Conservation (phyloP, 139 green algal species). For the Coccomyxa sp. region DNA sequence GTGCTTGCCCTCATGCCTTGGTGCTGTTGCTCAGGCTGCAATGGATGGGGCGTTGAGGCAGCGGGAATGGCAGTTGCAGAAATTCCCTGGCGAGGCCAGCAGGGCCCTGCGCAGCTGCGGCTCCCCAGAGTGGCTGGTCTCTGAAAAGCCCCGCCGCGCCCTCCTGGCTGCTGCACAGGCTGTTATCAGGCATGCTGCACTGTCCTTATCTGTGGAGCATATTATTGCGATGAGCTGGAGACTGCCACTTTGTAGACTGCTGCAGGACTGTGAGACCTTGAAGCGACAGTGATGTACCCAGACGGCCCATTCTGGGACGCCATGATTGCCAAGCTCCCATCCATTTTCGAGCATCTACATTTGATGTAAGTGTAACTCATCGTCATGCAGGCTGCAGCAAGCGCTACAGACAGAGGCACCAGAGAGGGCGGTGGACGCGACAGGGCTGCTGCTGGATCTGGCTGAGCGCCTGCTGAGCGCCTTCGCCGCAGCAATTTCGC, state of each 20-base stretch:
- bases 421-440: neutral
- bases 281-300: too few species aligned
- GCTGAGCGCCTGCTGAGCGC: conserved; percentile 7
- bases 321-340: too few species aligned
- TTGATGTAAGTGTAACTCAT: too few species aligned
- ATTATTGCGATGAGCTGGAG: too few species aligned
- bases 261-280: too few species aligned
- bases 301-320: too few species aligned
- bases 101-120: neutral
- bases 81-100: neutral
- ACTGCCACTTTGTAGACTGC: too few species aligned
- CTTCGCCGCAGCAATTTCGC: neutral
- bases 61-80: neutral
- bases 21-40: neutral
- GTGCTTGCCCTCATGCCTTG: neutral
- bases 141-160: neutral
- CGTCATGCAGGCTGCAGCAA: conserved; percentile 5
- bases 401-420: conserved; percentile 3
- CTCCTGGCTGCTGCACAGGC: neutral
- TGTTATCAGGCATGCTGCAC: neutral
- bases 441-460: neutral
- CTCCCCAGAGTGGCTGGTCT: neutral
- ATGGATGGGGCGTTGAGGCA: neutral
- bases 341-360: too few species aligned
- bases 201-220: too few species aligned